These are phyloP conservation scores for Russula sp. DNA, from an alignment of 768 basidiomycete species.

Conservation along the genomic window DNA sequence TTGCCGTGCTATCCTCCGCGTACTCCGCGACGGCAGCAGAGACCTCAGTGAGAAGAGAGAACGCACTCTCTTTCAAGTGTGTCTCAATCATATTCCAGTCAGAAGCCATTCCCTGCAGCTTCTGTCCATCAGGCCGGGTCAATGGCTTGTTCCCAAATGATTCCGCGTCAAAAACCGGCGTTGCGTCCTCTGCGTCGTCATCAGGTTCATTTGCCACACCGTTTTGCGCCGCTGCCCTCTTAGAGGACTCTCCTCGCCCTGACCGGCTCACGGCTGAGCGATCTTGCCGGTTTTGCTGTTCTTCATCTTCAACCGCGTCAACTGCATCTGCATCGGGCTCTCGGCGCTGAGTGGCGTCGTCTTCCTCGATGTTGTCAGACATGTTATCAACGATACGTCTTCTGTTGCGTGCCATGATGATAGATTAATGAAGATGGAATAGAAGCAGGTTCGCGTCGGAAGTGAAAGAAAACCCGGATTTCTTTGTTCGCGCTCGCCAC, in stretches of 20 bases:
- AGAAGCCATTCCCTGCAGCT: constrained; percentile 53
- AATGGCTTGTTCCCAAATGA: constrained; percentile 69
- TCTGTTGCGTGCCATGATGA: constrained; percentile 44
- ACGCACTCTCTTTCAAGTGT: constrained; percentile 46
- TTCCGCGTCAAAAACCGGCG: constrained; percentile 49
- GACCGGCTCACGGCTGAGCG: constrained; percentile 32
- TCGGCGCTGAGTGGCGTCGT: constrained; percentile 39
- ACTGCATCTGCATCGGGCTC: constrained; percentile 35
- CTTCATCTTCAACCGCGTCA: constrained; percentile 45
- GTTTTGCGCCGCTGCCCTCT: not conserved
- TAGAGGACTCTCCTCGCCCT: not conserved
- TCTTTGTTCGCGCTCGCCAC: not conserved
- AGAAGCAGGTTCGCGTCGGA: not conserved
- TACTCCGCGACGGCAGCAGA: constrained; percentile 61
- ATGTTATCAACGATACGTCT: constrained; percentile 47
- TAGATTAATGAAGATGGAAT: constrained; percentile 20
- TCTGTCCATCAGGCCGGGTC: constrained; percentile 48
- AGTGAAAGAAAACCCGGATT: not conserved
- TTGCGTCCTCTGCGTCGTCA: constrained; percentile 39
- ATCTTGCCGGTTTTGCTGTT: constrained; percentile 40
- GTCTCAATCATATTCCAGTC: constrained; percentile 62
- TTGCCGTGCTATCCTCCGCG: constrained; percentile 50
- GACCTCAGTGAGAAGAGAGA: constrained; percentile 49
- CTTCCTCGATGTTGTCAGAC: constrained; percentile 60
- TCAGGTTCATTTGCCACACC: constrained; percentile 33